Conservation (phyloP, 768 basidiomycete species). For the Xanthoconium stramineum region DNA sequence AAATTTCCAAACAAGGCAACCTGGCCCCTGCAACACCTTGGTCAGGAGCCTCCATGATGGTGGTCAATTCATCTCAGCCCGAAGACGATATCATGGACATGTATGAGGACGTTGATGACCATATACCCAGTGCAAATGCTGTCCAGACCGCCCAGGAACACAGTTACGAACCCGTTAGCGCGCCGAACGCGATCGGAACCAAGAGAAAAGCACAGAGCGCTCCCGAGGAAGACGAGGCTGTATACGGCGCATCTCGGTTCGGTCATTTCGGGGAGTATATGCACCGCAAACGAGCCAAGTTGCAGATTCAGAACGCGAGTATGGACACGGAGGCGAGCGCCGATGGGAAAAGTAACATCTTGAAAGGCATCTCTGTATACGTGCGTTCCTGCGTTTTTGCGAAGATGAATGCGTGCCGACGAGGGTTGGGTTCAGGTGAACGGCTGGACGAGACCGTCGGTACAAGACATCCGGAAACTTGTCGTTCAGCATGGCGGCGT, state of each 20-base stretch:
- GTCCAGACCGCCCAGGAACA: conserved; percentile 38
- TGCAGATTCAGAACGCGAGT: conserved; percentile 73
- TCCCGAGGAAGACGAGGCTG: conserved; percentile 37
- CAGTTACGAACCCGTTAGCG: conserved; percentile 25
- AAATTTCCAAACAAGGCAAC: conserved; percentile 8
- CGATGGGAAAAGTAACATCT: conserved; percentile 47
- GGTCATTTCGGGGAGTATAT: conserved; percentile 88
- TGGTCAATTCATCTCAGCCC: not conserved
- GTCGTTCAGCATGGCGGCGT: conserved; percentile 81
- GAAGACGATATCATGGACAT: conserved; percentile 35
- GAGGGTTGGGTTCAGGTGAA: conserved; percentile 59
- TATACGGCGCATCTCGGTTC: conserved; percentile 78
- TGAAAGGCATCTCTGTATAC: conserved; percentile 75
- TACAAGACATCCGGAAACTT: conserved; percentile 78
- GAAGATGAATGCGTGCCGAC: not conserved
- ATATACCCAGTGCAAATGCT: conserved; percentile 17
- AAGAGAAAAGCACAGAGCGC: conserved; percentile 18
- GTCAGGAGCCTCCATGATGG: conserved; percentile 7
- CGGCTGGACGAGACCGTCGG: conserved; percentile 83
- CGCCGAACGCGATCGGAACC: conserved; percentile 2
- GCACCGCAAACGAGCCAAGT: conserved; percentile 84
- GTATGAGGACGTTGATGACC: conserved; percentile 9
- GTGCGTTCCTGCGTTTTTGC: conserved; percentile 44
- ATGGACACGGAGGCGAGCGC: conserved; percentile 26
- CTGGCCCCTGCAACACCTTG: not conserved